These are phyloP conservation scores for Kokia cookei DNA, from an alignment of 441 rosid genomes.

Conservation along the genomic window DNA sequence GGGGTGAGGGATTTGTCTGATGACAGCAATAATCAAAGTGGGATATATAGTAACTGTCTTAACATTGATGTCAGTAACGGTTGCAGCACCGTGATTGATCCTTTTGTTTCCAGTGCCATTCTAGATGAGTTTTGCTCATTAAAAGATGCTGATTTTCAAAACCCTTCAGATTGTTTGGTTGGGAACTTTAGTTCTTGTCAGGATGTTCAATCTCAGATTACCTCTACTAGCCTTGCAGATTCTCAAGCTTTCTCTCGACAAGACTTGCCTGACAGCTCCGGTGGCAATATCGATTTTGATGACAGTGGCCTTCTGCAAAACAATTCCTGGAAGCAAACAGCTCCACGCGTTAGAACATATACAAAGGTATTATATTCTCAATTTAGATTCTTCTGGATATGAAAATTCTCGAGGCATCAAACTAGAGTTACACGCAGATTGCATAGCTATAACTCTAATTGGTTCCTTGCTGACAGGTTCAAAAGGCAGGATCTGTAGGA, in stretches of 20 bases:
- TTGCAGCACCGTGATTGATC: slow-evolving; percentile 60
- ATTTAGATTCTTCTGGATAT: not conserved
- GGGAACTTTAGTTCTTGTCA: slow-evolving; percentile 72
- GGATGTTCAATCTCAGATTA: slow-evolving; percentile 95
- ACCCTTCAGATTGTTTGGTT: slow-evolving; percentile 64
- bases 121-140: slow-evolving; percentile 69
- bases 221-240: slow-evolving; percentile 85
- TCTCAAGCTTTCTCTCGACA: slow-evolving; percentile 75
- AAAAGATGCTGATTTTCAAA: slow-evolving; percentile 69
- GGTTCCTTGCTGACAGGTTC: slow-evolving; percentile 53
- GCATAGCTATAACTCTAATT: not conserved
- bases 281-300: slow-evolving; percentile 85
- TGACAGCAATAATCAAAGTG: slow-evolving; percentile 63
- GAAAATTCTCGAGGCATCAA: not conserved
- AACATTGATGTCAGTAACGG: slow-evolving; percentile 53
- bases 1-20: slow-evolving; percentile 55
- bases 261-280: slow-evolving; percentile 76
- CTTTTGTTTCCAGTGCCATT: slow-evolving; percentile 67
- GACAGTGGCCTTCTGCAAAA: slow-evolving; percentile 66
- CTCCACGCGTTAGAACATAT: slow-evolving; percentile 77
- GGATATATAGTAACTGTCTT: slow-evolving; percentile 53
- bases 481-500: slow-evolving; percentile 94
- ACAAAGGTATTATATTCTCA: slow-evolving; percentile 56
- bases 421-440: not conserved
- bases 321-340: slow-evolving; percentile 80